These are phyloP conservation scores for Colletotrichum tropicicola DNA, from an alignment of 2,329 filamentous ascomycete genomes.

Conservation along the genomic window DNA sequence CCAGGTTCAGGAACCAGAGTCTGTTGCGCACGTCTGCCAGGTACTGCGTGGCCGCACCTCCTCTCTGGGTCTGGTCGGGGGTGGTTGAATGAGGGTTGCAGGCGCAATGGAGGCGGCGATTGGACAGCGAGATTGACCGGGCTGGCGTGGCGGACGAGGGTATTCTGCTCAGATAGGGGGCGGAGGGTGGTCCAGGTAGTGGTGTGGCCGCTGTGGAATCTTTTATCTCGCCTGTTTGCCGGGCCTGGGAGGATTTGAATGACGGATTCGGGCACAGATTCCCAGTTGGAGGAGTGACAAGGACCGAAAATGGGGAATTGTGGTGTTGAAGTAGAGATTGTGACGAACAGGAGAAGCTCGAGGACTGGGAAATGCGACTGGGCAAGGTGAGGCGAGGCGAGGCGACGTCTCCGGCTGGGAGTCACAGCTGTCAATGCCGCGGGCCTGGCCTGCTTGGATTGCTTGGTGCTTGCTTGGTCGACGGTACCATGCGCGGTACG, in stretches of 20 bases:
- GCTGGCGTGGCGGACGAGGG: slow-evolving; percentile 30
- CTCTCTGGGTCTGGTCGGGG: slow-evolving; percentile 28
- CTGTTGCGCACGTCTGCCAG: slow-evolving; percentile 15
- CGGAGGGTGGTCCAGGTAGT: slow-evolving; percentile 6
- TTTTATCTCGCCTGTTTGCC: slow-evolving; percentile 27
- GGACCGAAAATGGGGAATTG: slow-evolving; percentile 20
- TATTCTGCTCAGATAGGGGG: slow-evolving; percentile 28
- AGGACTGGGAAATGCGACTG: neutral
- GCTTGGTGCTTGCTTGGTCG: slow-evolving; percentile 15
- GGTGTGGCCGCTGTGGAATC: slow-evolving; percentile 14
- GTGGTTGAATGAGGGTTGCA: slow-evolving; percentile 29
- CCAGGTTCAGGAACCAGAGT: slow-evolving; percentile 19
- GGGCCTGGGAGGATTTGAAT: slow-evolving; percentile 9
- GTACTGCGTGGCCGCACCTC: slow-evolving; percentile 14
- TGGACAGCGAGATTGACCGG: slow-evolving; percentile 30
- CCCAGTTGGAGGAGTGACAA: slow-evolving; percentile 23
- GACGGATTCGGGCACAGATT: slow-evolving; percentile 23
- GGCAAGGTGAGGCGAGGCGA: slow-evolving; percentile 1
- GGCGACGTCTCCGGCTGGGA: neutral
- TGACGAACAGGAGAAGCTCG: slow-evolving; percentile 16
- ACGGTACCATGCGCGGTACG: too few relatives aligned
- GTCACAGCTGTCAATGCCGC: slow-evolving; percentile 17
- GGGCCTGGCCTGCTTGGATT: neutral
- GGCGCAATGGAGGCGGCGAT: slow-evolving; percentile 28
- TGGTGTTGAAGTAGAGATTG: slow-evolving; percentile 27